A percentile compares a stretch with the other conserved stretches of the same genome.
Evolutionary conservation across 805 yeast genomes (phyloP).

Genomic region (Metschnikowia arizonensis): DNA sequence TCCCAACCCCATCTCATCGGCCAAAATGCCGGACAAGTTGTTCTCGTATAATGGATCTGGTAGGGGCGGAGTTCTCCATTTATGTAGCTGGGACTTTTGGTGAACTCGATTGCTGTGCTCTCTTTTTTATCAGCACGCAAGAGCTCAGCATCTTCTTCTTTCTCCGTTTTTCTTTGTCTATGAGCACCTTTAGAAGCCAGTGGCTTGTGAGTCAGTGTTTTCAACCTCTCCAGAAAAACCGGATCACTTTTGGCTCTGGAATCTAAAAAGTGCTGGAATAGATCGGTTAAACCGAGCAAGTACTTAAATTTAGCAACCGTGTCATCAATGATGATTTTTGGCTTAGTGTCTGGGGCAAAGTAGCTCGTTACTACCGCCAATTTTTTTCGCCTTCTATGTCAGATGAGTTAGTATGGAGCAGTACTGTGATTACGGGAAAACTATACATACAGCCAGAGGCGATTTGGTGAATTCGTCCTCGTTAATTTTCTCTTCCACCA

Average conservation of each 20-base stretch:
- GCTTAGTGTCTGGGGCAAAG: conserved; percentile 33
- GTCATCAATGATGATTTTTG: conserved; percentile 48
- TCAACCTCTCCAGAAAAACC: conserved; percentile 43
- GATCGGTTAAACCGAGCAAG: conserved; percentile 57
- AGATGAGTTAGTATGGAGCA: conserved; percentile 4
- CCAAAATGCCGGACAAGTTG: conserved; percentile 69
- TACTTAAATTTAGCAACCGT: conserved; percentile 67
- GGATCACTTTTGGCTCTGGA: conserved; percentile 62
- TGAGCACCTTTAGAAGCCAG: conserved; percentile 21
- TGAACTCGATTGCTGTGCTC: conserved; percentile 41
- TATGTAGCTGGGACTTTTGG: conserved; percentile 50
- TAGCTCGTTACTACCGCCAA: conserved; percentile 17
- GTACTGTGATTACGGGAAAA: background rate
- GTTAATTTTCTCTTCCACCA: conserved; percentile 1
- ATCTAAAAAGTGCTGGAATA: conserved; percentile 66
- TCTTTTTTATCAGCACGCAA: conserved; percentile 49
- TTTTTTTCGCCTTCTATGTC: conserved; percentile 3
- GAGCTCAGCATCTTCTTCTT: conserved; percentile 74
- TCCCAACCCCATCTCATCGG: conserved; percentile 86
- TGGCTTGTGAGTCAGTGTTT: conserved; percentile 7
- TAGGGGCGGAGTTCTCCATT: conserved; percentile 64
- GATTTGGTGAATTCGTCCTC: conserved; percentile 12
- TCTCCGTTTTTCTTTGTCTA: conserved; percentile 66
- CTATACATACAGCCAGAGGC: conserved; percentile 16
- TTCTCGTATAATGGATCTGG: conserved; percentile 68